phyloP scores from a whole-genome alignment of 139 green algal species.

The Raphidocelis subcapitata region DNA sequence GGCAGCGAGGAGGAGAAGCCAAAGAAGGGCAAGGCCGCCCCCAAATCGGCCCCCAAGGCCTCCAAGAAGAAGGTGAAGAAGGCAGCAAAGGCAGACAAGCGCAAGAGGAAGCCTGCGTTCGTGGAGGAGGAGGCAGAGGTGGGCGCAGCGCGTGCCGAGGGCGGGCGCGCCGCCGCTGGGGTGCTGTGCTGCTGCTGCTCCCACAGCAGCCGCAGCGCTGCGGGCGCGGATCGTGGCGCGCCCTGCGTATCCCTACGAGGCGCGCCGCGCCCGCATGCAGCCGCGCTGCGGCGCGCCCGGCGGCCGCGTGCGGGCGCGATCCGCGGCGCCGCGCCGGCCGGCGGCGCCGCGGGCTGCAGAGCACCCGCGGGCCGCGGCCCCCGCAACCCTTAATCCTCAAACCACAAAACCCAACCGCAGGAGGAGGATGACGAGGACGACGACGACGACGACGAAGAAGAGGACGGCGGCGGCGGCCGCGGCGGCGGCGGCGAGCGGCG shows the following conservation, averaged over 20 bases:
- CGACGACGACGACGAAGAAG: slow-evolving; percentile 41
- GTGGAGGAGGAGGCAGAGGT: slow-evolving; percentile 92
- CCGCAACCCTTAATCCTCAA: too few relatives aligned
- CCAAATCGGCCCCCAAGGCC: background rate
- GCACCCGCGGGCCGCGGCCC: too few relatives aligned
- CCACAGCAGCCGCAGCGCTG: background rate
- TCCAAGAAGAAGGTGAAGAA: slow-evolving; percentile 13
- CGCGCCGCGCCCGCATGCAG: background rate
- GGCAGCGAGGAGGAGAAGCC: slow-evolving; percentile 7
- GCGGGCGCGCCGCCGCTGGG: background rate
- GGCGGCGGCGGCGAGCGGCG: slow-evolving; percentile 8
- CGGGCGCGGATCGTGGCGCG: background rate
- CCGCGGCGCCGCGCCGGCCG: too few relatives aligned
- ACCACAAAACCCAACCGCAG: too few relatives aligned
- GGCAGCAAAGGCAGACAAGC: slow-evolving; percentile 5
- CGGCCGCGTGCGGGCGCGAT: too few relatives aligned
- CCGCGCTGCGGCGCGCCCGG: too few relatives aligned
- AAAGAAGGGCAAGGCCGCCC: slow-evolving; percentile 16
- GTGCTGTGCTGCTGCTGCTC: background rate
- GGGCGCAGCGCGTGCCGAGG: background rate
- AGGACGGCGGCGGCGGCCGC: slow-evolving; percentile 11
- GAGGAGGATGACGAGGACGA: too few relatives aligned
- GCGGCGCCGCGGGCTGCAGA: too few relatives aligned
- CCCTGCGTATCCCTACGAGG: background rate
- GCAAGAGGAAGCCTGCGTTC: slow-evolving; percentile 23